Conservation (phyloP, 768 basidiomycete genomes). For the Fibroporia radiculosa region DNA sequence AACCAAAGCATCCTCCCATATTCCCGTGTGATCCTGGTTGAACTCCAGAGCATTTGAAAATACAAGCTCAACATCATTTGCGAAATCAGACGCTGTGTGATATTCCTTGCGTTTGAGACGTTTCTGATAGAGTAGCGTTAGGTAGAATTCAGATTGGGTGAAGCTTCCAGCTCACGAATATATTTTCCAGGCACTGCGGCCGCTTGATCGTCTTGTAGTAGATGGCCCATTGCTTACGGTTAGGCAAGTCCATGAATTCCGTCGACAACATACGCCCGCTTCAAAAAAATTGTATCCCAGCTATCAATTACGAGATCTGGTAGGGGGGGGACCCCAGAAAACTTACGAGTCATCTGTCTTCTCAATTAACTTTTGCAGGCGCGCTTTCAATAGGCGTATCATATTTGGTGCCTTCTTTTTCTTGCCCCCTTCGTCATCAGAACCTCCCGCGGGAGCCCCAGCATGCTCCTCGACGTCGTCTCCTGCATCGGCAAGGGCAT, state of each 20-base stretch:
- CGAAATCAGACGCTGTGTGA: slow-evolving; percentile 56
- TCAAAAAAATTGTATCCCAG: slow-evolving; percentile 1
- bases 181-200: slow-evolving; percentile 70
- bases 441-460: slow-evolving; percentile 34
- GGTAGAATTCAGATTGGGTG: background rate
- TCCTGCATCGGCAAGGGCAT: slow-evolving; percentile 18
- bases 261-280: slow-evolving; percentile 63
- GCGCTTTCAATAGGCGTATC: slow-evolving; percentile 55
- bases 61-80: slow-evolving; percentile 82
- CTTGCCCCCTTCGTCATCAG: slow-evolving; percentile 35
- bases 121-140: slow-evolving; percentile 43
- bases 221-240: slow-evolving; percentile 66
- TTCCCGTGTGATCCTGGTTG: slow-evolving; percentile 77
- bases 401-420: slow-evolving; percentile 56
- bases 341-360: slow-evolving; percentile 66
- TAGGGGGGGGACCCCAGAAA: background rate
- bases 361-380: slow-evolving; percentile 65
- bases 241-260: slow-evolving; percentile 82
- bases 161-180: slow-evolving; percentile 47
- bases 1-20: slow-evolving; percentile 71
- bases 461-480: slow-evolving; percentile 26
- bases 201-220: slow-evolving; percentile 78
- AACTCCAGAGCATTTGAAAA: slow-evolving; percentile 86
- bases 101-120: slow-evolving; percentile 79
- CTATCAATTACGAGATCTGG: slow-evolving; percentile 4